Percentiles rank a stretch among this genome's conserved stretches.
phyloP scores from a whole-genome alignment of 2,329 filamentous ascomycete genomes.

The Aspergillus niger region DNA sequence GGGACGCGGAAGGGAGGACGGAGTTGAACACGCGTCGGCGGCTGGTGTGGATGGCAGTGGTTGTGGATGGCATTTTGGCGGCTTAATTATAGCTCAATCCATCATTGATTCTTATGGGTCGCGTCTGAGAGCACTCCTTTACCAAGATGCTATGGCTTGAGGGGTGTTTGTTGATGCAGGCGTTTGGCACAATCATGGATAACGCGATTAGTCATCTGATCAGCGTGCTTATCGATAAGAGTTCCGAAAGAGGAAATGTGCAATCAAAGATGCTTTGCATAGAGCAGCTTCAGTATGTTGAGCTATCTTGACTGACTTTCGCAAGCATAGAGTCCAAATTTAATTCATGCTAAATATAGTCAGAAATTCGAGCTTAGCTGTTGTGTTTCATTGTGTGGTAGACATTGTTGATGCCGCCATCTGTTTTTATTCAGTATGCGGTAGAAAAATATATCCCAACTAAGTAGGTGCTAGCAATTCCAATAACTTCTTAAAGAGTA shows the following conservation, averaged over 20 bases:
- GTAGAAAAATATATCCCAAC: no score
- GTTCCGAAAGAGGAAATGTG: constrained; percentile 4
- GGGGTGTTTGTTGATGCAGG: not conserved
- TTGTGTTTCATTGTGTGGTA: no score
- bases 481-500: no score
- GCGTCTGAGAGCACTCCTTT: not conserved
- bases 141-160: not conserved
- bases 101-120: not conserved
- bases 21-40: constrained; percentile 48
- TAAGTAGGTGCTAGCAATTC: no score
- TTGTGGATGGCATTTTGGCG: constrained; percentile 29
- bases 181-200: not conserved
- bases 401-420: no score
- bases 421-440: no score
- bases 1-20: constrained; percentile 44
- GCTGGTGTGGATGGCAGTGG: constrained; percentile 1
- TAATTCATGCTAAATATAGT: no score
- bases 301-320: not conserved
- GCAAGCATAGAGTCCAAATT: not conserved
- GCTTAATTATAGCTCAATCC: not conserved
- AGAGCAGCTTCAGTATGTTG: not conserved
- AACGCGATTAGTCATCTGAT: not conserved
- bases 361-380: no score
- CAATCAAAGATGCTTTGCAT: not conserved
- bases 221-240: constrained; percentile 6